Evolutionary conservation across 768 basidiomycete genomes (phyloP), one percentile per base, ranked within the genome.

Genomic region (Daedaleopsis nitida): DNA sequence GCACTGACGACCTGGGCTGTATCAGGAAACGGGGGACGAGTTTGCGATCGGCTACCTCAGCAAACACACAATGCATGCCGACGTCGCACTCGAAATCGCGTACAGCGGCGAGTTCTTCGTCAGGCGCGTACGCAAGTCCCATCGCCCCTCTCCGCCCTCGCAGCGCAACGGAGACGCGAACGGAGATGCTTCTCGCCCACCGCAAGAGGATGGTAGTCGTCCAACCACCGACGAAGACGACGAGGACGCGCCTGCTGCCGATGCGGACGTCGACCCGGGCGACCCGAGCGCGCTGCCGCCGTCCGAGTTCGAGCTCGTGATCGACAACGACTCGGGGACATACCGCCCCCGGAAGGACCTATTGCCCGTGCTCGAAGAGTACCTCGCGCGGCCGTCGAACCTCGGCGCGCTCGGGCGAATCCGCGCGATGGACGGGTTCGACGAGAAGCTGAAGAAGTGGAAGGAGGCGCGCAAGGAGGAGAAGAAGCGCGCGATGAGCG

Each of bases 31-130:
- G 1, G 78, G 80, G 1, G 74, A 76, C 48, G 77, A 80, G 63
- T 78, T 80, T 51, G 71, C 74, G 0, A 76, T 80, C 50, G 75
- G 78, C 56, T 60, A 80, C 47, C 65, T 80, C 27, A 78, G 75
- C 66, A 81, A 81, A 60, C 79, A 80, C 58, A 77, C 75, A 9
- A 80, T 80, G 78, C 80, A 81, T 66, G 74, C 79, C 34, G 75
- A 80, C 63, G 77, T 78, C 24, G 70, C 76, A 43, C 67, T 72
- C 47, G 78, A 77, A 58, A 77, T 81, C 62, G 76, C 78, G 6
- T 81, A 70, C 67, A 76, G 76, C 42, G 80, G 79, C 47, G 79
- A 80, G 59, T 76, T 76, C 60, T 75, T 76, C 52, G 70, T 76
- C n/a, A 67, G 68, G 10, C 69, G 66, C 5, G 52, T 68, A 47